A percentile compares a stretch with the other conserved stretches of the same genome.
These are phyloP conservation scores for Hydnomerulius pinastri DNA, from an alignment of 768 basidiomycete genomes.

Conservation along the genomic window DNA sequence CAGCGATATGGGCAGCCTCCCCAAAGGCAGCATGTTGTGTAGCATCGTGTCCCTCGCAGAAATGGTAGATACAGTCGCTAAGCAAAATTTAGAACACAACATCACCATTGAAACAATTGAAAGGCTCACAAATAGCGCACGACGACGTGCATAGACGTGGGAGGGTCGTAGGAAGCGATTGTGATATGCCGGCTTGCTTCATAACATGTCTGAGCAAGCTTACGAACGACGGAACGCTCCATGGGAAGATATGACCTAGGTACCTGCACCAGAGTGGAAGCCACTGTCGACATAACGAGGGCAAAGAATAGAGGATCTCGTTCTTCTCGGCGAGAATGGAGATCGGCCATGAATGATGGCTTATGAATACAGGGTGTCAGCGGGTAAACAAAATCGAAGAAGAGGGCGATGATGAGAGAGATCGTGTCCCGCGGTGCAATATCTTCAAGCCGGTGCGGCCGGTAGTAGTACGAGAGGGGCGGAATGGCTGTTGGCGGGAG, in stretches of 20 bases:
- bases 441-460: slow-evolving; percentile 77
- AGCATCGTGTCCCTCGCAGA: slow-evolving; percentile 85
- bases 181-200: slow-evolving; percentile 83
- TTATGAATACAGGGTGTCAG: slow-evolving; percentile 90
- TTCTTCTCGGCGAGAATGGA: slow-evolving; percentile 78
- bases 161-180: slow-evolving; percentile 80
- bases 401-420: slow-evolving; percentile 79
- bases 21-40: slow-evolving; percentile 88
- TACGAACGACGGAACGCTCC: slow-evolving; percentile 82
- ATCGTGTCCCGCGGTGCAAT: slow-evolving; percentile 82
- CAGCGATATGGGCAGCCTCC: slow-evolving; percentile 82
- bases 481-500: slow-evolving; percentile 44
- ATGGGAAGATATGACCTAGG: slow-evolving; percentile 87
- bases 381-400: slow-evolving; percentile 93
- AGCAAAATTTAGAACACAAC: slow-evolving; percentile 7
- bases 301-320: slow-evolving; percentile 89
- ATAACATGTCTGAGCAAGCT: slow-evolving; percentile 77
- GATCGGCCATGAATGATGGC: slow-evolving; percentile 89
- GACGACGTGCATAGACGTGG: slow-evolving; percentile 81
- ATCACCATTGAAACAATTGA: slow-evolving; percentile 1
- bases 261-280: slow-evolving; percentile 85
- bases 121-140: slow-evolving; percentile 82
- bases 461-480: slow-evolving; percentile 72
- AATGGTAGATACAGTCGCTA: slow-evolving; percentile 85
- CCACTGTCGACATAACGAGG: slow-evolving; percentile 86